phyloP scores from a whole-genome alignment of 495 filamentous ascomycete genomes.

The Aspergillus sclerotioniger region DNA sequence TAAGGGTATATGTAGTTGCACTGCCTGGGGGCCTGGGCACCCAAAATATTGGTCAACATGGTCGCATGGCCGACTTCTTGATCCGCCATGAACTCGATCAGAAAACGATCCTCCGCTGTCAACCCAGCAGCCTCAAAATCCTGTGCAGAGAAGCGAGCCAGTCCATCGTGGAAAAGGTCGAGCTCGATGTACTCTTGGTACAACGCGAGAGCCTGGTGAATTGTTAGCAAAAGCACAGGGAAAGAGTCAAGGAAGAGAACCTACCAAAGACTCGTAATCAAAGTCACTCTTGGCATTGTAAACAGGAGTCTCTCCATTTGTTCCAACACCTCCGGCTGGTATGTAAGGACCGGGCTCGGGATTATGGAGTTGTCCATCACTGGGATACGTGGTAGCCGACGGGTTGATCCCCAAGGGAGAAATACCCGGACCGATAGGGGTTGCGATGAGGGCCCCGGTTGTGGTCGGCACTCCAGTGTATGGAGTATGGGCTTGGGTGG shows the following conservation, averaged over 20 bases:
- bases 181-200: constrained; percentile 89
- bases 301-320: constrained; percentile 71
- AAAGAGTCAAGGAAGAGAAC: neutral
- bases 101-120: constrained; percentile 61
- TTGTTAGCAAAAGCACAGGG: constrained; percentile 31
- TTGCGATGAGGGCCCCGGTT: constrained; percentile 56
- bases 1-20: constrained; percentile 85
- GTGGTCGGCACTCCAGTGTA: constrained; percentile 58
- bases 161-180: constrained; percentile 80
- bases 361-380: constrained; percentile 64
- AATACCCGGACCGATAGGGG: constrained; percentile 43
- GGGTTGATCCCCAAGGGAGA: constrained; percentile 28
- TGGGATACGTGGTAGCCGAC: constrained; percentile 61
- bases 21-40: constrained; percentile 60
- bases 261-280: constrained; percentile 66
- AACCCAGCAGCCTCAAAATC: constrained; percentile 72
- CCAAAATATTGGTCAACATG: constrained; percentile 78
- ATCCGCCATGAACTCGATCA: constrained; percentile 82
- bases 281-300: constrained; percentile 72
- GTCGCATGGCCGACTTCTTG: constrained; percentile 84
- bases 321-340: constrained; percentile 73
- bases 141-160: constrained; percentile 64
- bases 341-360: constrained; percentile 69
- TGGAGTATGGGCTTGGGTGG: constrained; percentile 41
- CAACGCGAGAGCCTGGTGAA: constrained; percentile 54